A percentile compares a stretch with the other conserved stretches of the same genome.
Evolutionary conservation across 2,329 filamentous ascomycete genomes (phyloP).

Genomic region (Penicillium sp.): DNA sequence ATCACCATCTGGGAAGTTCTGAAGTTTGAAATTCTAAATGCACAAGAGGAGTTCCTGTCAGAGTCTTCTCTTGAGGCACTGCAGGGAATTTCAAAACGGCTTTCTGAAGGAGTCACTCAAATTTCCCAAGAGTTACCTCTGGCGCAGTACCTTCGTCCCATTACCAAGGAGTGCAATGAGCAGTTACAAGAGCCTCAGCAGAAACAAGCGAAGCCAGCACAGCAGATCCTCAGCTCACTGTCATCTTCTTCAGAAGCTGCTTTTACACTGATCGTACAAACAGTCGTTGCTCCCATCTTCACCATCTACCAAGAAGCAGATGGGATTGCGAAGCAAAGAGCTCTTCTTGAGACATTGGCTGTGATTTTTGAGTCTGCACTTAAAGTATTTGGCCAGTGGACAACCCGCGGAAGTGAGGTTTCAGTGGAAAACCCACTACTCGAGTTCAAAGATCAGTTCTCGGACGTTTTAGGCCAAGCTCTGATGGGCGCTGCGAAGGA

Average conservation of each 20-base stretch:
- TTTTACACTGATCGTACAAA: slow-evolving; percentile 55
- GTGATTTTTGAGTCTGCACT: slow-evolving; percentile 59
- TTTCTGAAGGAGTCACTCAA: slow-evolving; percentile 48
- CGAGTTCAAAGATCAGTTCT: slow-evolving; percentile 51
- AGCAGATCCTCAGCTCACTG: slow-evolving; percentile 58
- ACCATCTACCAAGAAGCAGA: slow-evolving; percentile 60
- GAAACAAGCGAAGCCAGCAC: slow-evolving; percentile 64
- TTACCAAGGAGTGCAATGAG: slow-evolving; percentile 66
- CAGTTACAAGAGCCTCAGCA: slow-evolving; percentile 66
- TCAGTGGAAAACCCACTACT: slow-evolving; percentile 43
- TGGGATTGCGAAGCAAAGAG: slow-evolving; percentile 61
- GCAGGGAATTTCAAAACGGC: slow-evolving; percentile 53
- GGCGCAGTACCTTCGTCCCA: slow-evolving; percentile 57
- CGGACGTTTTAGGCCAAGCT: slow-evolving; percentile 55
- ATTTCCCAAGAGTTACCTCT: slow-evolving; percentile 44
- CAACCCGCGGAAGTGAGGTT: slow-evolving; percentile 39
- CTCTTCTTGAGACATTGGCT: slow-evolving; percentile 60
- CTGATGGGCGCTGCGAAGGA: slow-evolving; percentile 53
- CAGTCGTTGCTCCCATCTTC: slow-evolving; percentile 57
- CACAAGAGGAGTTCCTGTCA: slow-evolving; percentile 64
- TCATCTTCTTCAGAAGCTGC: slow-evolving; percentile 55
- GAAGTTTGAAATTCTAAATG: slow-evolving; percentile 67
- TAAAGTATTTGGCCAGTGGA: slow-evolving; percentile 57
- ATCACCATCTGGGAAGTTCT: slow-evolving; percentile 66
- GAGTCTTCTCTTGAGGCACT: slow-evolving; percentile 57